Evolutionary conservation across 2,329 filamentous ascomycete species (phyloP), one percentile per base, ranked within the genome.

Genomic region (Fusarium anguioides): DNA sequence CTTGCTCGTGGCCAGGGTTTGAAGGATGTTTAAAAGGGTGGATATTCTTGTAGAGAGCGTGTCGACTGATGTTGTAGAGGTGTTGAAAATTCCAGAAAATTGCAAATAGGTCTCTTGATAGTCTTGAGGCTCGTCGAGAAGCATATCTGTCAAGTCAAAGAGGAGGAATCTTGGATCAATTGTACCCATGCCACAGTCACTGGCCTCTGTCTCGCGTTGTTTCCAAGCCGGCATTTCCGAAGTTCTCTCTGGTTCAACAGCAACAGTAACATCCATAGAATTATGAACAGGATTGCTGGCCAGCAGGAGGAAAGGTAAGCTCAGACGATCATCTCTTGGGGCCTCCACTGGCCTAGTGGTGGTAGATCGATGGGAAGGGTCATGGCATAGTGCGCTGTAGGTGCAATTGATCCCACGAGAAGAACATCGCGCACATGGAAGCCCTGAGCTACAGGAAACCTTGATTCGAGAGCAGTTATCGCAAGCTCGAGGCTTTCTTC

Each of bases 401-500:
- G 17, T 36, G 23, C 68, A 71, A 3, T 21, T 4, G 2, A 64
- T 37, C 1, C 18, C 9, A 3, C 40, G 53, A 3, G 37, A 42
- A 2, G 49, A 46, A 6, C 68, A 71, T 6, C 62, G 33, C 0
- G 11, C 2, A 20, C 68, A 71, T 0, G 68, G 68, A 1, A 44
- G 3, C 2, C 27, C 35, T 1, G 49, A 15, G 4, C 65, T 18
- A 2, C 68, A 71, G 1, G 57, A 69, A 1, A 36, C 47, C 5
- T 71, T 71, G 0, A 26, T 0, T 2, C 20, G 44, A 0, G 50
- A 59, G 10, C 68, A 71, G 0, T 27, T 41, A 15, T 65, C 56
- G 12, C 68, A 71, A 7, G 68, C 62, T 4, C 53, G 62, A 9
- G 37, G 26, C 1, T 67, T 71, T 31, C 63, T 62, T 8, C 68